phyloP scores from a whole-genome alignment of 208 protist genomes.

The Wallacemonas sp. region DNA sequence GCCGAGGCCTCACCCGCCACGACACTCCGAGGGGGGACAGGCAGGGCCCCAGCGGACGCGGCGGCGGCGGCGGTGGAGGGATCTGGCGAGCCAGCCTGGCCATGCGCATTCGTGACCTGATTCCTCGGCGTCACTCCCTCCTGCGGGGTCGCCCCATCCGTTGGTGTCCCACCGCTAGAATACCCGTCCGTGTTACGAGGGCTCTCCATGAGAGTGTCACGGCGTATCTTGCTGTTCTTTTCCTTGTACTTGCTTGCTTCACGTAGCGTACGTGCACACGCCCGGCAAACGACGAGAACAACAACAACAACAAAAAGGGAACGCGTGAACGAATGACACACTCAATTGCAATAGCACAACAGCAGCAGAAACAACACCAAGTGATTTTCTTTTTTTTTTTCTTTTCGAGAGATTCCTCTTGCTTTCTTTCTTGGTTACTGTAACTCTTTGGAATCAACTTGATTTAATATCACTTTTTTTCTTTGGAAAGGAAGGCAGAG shows the following conservation, averaged over 20 bases:
- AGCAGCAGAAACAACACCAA: no score
- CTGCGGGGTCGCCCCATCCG: conserved; percentile 2
- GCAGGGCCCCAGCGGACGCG: neutral
- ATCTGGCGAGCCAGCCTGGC: neutral
- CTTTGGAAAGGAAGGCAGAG: no score
- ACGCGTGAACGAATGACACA: no score
- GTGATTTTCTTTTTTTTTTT: no score
- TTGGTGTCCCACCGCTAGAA: conserved; percentile 3
- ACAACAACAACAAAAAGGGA: neutral
- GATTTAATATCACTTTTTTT: no score
- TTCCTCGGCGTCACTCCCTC: conserved; percentile 1
- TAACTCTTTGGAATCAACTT: no score
- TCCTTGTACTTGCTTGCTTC: no score
- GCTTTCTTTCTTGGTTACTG: no score
- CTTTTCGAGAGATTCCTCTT: no score
- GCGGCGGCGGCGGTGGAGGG: neutral
- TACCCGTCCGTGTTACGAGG: neutral
- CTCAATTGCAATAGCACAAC: no score
- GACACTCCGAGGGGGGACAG: neutral
- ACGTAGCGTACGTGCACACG: no score
- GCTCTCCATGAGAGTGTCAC: conserved; percentile 1
- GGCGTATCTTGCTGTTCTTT: no score
- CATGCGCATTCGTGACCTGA: neutral
- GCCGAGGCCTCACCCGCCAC: neutral
- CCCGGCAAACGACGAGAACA: neutral